Conservation (phyloP, 257 asterid species). For the Perilla frutescens region DNA sequence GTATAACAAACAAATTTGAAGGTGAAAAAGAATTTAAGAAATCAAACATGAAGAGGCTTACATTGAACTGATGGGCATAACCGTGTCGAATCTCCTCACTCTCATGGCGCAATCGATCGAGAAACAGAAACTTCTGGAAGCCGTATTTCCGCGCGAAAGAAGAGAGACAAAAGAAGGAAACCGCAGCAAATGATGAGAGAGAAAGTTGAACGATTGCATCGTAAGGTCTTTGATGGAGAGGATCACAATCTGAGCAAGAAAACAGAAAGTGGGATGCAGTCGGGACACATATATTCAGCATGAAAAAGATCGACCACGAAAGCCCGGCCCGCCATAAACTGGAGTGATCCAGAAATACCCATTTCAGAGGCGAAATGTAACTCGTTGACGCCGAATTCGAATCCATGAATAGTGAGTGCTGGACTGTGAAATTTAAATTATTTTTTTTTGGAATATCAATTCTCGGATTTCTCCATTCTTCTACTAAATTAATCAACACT, state of each 20-base stretch:
- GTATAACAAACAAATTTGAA: too few species aligned
- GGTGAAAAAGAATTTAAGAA: too few species aligned
- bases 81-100: constrained; percentile 74
- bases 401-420: background rate
- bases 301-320: constrained; percentile 82
- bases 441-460: constrained; percentile 29
- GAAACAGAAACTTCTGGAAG: constrained; percentile 70
- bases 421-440: constrained; percentile 25
- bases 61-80: constrained; percentile 72
- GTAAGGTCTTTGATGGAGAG: constrained; percentile 62
- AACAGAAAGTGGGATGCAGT: constrained; percentile 67
- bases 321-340: constrained; percentile 70
- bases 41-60: constrained; percentile 30
- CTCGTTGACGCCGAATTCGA: constrained; percentile 50
- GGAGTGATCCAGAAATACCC: constrained; percentile 81
- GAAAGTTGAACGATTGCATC: constrained; percentile 71
- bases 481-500: too few species aligned
- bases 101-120: constrained; percentile 68
- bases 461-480: background rate
- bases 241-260: constrained; percentile 70
- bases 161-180: constrained; percentile 74
- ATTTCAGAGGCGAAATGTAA: constrained; percentile 59
- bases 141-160: constrained; percentile 71
- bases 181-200: constrained; percentile 62
- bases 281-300: constrained; percentile 72